Percentiles rank a stretch among this genome's conserved stretches.
Conservation (phyloP, 495 filamentous ascomycete genomes). For the Aspergillus avenaceus region DNA sequence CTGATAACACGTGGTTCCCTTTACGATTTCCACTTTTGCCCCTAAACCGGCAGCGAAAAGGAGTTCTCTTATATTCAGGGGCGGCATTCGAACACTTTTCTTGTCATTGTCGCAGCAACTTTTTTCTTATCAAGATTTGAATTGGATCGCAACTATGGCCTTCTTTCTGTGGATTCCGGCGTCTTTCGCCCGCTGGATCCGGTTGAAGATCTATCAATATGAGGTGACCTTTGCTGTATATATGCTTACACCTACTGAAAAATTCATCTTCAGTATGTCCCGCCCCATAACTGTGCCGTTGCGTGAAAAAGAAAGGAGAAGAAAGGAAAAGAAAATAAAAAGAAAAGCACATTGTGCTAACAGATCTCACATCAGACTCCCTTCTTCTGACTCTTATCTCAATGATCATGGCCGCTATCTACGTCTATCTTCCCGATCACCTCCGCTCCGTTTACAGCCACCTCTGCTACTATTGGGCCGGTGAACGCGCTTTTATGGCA, state of each 20-base stretch:
- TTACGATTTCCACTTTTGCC: not conserved
- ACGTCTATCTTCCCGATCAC: constrained; percentile 91
- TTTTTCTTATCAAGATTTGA: not conserved
- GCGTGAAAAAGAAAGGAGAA: not conserved
- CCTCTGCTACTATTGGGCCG: constrained; percentile 91
- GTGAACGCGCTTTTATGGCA: constrained; percentile 54
- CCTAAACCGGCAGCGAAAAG: too few species aligned
- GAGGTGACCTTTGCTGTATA: constrained; percentile 82
- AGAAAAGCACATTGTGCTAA: not conserved
- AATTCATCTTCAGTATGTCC: constrained; percentile 76
- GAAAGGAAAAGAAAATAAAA: too few species aligned
- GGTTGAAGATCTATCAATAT: constrained; percentile 80
- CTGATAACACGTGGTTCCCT: not conserved
- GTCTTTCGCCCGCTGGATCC: constrained; percentile 58
- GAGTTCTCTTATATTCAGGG: not conserved
- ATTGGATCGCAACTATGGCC: constrained; percentile 19
- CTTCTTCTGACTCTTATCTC: constrained; percentile 82
- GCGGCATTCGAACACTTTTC: not conserved
- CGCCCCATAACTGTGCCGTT: not conserved
- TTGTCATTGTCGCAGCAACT: not conserved
- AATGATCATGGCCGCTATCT: constrained; percentile 78
- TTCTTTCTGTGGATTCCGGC: constrained; percentile 37
- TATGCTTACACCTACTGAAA: constrained; percentile 82
- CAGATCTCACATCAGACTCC: constrained; percentile 57
- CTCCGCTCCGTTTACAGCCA: constrained; percentile 70